Evolutionary conservation across 2,329 filamentous ascomycete species (phyloP), one percentile per base, ranked within the genome.

Genomic region (Cordyceps cicadae): DNA sequence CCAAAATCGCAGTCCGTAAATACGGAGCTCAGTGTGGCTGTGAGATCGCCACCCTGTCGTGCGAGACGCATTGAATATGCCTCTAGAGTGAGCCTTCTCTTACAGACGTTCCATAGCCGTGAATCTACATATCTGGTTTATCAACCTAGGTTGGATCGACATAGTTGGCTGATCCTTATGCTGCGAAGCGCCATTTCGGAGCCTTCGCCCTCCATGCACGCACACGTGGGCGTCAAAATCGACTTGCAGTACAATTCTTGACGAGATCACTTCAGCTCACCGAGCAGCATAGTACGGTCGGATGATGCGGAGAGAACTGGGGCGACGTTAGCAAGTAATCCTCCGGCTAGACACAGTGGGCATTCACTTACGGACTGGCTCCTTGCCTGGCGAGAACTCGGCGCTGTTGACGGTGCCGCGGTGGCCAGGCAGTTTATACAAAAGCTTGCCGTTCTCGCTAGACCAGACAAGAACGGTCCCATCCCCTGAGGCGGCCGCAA

Each of bases 351-450:
- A 17, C 8, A 55, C 19, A 24, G 8, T n/a, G 9, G 14, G 5
- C 46, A 39, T 24, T 54, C 15, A 86, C 90, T 86, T 82, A 96
- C 92, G 83, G 63, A 97, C 89, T 21, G 92, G 91, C 67, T 97
- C 92, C 63, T 88, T 85, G 45, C 84, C 83, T 5, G 93, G 92
- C 54, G 90, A 88, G 71, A 99, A 95, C 67, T 95, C 88, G 59
- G 93, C 93, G 72, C 93, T 92, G 71, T 97, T 99, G 56, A 97
- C 94, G 0, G 90, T 90, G 39, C 93, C 94, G 75, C 92, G 94
- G 73, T 99, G 94, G 0, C 94, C 94, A 1, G 94, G 94, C 57
- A 99, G 80, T 76, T 97, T 97, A 76, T 97, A 95, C 64, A 96
- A 74, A 67, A 99, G 79, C 77, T 95, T 97, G 62, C 90, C 92